Conservation (phyloP, 208 protist genomes). For the Trypanosoma rangeli region DNA sequence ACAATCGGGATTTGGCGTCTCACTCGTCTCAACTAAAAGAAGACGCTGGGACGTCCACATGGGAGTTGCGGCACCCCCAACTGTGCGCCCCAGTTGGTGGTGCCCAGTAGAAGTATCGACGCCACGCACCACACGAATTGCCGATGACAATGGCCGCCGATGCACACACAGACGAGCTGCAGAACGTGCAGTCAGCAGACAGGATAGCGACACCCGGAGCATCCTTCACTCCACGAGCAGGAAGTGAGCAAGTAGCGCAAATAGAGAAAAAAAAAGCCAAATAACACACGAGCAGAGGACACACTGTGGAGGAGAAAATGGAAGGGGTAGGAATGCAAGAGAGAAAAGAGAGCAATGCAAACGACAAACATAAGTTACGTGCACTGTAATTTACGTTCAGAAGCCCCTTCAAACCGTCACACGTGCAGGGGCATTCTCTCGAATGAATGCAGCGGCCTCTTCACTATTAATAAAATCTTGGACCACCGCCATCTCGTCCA, state of each 20-base stretch:
- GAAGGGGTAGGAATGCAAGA: neutral
- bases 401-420: slow-evolving; percentile 34
- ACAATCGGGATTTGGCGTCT: slow-evolving; percentile 86
- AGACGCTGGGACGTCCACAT: slow-evolving; percentile 26
- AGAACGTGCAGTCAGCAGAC: neutral
- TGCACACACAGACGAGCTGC: neutral
- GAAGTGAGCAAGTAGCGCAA: neutral
- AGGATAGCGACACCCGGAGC: neutral
- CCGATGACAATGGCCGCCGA: neutral
- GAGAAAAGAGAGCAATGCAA: neutral
- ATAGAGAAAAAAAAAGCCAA: slow-evolving; percentile 10
- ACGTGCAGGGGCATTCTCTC: slow-evolving; percentile 43
- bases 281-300: slow-evolving; percentile 13
- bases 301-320: slow-evolving; percentile 27
- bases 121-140: slow-evolving; percentile 1
- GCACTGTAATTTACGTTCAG: neutral
- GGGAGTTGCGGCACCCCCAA: neutral
- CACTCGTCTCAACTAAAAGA: slow-evolving; percentile 75
- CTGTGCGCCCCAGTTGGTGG: neutral
- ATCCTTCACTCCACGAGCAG: neutral
- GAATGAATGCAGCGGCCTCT: slow-evolving; percentile 68
- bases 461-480: slow-evolving; percentile 59
- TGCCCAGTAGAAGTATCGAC: neutral
- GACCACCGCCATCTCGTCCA: slow-evolving; percentile 87
- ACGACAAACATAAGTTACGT: slow-evolving; percentile 10